These are phyloP conservation scores for Melampsora abietis-canadensis DNA, from an alignment of 1,284 basidiomycete genomes.

Conservation along the genomic window DNA sequence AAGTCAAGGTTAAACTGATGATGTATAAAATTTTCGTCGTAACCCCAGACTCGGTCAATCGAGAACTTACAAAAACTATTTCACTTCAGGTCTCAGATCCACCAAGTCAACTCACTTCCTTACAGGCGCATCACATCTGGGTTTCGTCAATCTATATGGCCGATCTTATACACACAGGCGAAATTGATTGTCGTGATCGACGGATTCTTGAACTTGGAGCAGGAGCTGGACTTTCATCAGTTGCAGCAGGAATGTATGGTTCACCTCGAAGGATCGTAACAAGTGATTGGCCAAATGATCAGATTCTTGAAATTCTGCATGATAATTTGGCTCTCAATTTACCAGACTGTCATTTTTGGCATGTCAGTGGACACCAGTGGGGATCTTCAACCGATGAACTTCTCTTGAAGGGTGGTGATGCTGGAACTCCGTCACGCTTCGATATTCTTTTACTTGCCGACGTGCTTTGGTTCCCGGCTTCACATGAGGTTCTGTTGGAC, in stretches of 20 bases:
- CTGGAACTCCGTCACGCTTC: neutral
- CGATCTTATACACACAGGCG: neutral
- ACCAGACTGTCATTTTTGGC: neutral
- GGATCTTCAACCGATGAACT: neutral
- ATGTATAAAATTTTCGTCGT: neutral
- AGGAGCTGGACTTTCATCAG: constrained; percentile 1
- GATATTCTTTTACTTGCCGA: neutral
- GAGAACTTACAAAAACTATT: neutral
- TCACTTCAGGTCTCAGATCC: neutral
- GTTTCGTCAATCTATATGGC: constrained; percentile 1
- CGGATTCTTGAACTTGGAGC: constrained; percentile 5
- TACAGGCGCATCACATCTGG: constrained; percentile 2
- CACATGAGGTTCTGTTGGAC: neutral
- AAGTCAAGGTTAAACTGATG: neutral
- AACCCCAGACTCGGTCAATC: neutral
- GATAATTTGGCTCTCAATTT: neutral
- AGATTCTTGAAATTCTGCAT: neutral
- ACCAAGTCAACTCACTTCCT: neutral
- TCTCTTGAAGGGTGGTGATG: neutral
- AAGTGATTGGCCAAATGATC: constrained; percentile 1
- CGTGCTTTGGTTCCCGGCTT: neutral
- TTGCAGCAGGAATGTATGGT: constrained; percentile 5
- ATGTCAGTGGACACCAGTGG: neutral
- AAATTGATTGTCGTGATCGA: neutral
- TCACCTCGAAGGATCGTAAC: neutral